Evolutionary conservation across 108 stramenopile species (phyloP).

Genomic region (Ochromonas danica): DNA sequence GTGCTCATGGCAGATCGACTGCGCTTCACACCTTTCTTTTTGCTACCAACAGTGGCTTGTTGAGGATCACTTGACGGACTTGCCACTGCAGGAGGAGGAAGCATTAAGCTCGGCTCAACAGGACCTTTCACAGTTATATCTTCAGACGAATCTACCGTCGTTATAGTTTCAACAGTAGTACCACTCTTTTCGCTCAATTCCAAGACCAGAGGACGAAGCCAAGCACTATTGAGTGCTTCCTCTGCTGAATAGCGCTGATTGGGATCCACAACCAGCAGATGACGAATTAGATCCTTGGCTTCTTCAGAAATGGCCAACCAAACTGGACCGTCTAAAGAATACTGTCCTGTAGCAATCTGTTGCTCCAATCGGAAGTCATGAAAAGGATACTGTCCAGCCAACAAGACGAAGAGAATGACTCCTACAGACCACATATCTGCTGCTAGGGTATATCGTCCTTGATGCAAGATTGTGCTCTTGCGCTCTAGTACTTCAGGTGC

Average conservation of each 20-base stretch:
- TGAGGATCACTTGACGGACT: no score
- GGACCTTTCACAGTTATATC: no score
- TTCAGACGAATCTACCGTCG: no score
- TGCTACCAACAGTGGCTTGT: no score
- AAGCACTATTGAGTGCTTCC: constrained; percentile 42
- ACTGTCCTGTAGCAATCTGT: constrained; percentile 34
- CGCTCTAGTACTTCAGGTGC: constrained; percentile 71
- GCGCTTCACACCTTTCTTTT: no score
- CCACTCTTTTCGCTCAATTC: no score
- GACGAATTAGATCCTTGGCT: constrained; percentile 43
- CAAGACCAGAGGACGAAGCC: no score
- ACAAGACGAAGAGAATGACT: constrained; percentile 48
- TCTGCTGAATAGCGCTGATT: constrained; percentile 32
- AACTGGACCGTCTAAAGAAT: constrained; percentile 73
- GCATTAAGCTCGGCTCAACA: no score
- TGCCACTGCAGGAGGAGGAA: no score
- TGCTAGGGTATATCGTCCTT: constrained; percentile 34
- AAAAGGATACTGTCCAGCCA: constrained; percentile 25
- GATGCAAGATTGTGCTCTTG: not conserved
- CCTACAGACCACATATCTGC: constrained; percentile 50
- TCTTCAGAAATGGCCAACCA: constrained; percentile 75
- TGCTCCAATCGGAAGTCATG: constrained; percentile 25
- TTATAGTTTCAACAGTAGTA: no score
- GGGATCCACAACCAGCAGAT: constrained; percentile 31
- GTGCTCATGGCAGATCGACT: no score